Evolutionary conservation across 805 yeast species (phyloP).

Genomic region (Clavispora santaluciae): DNA sequence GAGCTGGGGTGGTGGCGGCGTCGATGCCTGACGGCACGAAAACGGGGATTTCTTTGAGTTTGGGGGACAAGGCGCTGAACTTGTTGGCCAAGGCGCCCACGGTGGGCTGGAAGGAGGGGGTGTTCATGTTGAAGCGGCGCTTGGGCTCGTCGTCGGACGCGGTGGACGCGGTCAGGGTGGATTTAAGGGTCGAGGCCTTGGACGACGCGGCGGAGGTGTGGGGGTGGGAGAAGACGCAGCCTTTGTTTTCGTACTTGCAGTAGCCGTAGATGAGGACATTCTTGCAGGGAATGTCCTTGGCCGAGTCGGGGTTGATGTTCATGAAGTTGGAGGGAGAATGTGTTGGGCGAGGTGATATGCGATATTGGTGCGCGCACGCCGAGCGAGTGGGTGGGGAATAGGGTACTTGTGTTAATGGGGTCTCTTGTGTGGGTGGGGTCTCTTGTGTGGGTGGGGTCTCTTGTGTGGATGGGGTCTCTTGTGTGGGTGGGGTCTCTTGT

Average conservation of each 20-base stretch:
- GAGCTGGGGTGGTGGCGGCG: too few species aligned
- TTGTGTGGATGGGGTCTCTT: too few species aligned
- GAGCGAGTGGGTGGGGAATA: background rate
- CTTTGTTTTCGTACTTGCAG: slow-evolving; percentile 83
- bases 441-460: too few species aligned
- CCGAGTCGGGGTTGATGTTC: slow-evolving; percentile 48
- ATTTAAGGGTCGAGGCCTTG: background rate
- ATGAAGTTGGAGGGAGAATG: slow-evolving; percentile 5
- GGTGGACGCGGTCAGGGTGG: slow-evolving; percentile 10
- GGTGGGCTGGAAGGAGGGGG: slow-evolving; percentile 42
- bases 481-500: too few species aligned
- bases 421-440: too few species aligned
- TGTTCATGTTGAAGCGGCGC: slow-evolving; percentile 34
- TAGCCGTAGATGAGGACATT: slow-evolving; percentile 82
- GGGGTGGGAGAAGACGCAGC: slow-evolving; percentile 69
- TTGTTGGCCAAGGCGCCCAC: slow-evolving; percentile 27
- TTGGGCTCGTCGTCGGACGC: slow-evolving; percentile 7
- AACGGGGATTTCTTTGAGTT: slow-evolving; percentile 42
- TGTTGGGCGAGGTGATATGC: slow-evolving; percentile 1
- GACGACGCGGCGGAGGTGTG: slow-evolving; percentile 6
- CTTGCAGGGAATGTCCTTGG: slow-evolving; percentile 75
- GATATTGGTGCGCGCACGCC: slow-evolving; percentile 4
- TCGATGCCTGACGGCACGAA: slow-evolving; percentile 42
- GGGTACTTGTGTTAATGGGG: too few species aligned
- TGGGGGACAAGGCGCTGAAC: slow-evolving; percentile 46